phyloP scores from a whole-genome alignment of 2,329 filamentous ascomycete species.

The Monilinia fructicola region DNA sequence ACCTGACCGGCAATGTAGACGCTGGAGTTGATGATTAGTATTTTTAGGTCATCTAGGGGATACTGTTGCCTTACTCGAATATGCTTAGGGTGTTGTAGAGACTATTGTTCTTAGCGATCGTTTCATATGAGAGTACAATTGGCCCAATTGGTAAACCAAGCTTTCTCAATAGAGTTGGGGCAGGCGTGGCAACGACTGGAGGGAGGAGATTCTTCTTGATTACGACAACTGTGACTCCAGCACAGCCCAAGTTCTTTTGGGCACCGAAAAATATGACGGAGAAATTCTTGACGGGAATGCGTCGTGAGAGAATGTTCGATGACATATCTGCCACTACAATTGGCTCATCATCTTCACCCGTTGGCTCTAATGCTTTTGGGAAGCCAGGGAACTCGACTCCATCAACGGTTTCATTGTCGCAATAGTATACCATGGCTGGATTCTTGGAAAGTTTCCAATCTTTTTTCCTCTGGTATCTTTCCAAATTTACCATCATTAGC shows the following conservation, averaged over 20 bases:
- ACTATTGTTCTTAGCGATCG: slow-evolving; percentile 87
- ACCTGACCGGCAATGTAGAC: slow-evolving; percentile 91
- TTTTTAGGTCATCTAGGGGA: slow-evolving; percentile 1
- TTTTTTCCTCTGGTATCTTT: slow-evolving; percentile 72
- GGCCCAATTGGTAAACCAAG: slow-evolving; percentile 77
- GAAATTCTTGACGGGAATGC: slow-evolving; percentile 75
- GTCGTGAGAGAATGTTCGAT: slow-evolving; percentile 85
- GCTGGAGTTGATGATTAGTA: slow-evolving; percentile 44
- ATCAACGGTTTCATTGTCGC: slow-evolving; percentile 92
- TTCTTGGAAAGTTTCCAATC: slow-evolving; percentile 72
- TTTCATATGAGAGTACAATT: slow-evolving; percentile 78
- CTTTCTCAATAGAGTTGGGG: slow-evolving; percentile 66
- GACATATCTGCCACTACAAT: slow-evolving; percentile 91
- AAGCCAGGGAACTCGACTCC: slow-evolving; percentile 83
- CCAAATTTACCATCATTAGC: slow-evolving; percentile 80
- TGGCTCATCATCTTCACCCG: slow-evolving; percentile 60
- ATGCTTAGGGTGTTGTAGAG: slow-evolving; percentile 96
- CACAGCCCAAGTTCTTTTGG: slow-evolving; percentile 88
- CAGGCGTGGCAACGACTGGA: slow-evolving; percentile 63
- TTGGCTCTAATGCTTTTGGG: slow-evolving; percentile 62
- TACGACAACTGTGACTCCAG: slow-evolving; percentile 83
- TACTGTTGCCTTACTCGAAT: slow-evolving; percentile 61
- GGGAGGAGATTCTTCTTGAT: slow-evolving; percentile 79
- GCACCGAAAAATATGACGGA: slow-evolving; percentile 87
- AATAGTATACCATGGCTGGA: slow-evolving; percentile 75